A percentile compares a stretch with the other conserved stretches of the same genome.
These are phyloP conservation scores for Jasminum sambac DNA, from an alignment of 257 asterid species.

Conservation along the genomic window DNA sequence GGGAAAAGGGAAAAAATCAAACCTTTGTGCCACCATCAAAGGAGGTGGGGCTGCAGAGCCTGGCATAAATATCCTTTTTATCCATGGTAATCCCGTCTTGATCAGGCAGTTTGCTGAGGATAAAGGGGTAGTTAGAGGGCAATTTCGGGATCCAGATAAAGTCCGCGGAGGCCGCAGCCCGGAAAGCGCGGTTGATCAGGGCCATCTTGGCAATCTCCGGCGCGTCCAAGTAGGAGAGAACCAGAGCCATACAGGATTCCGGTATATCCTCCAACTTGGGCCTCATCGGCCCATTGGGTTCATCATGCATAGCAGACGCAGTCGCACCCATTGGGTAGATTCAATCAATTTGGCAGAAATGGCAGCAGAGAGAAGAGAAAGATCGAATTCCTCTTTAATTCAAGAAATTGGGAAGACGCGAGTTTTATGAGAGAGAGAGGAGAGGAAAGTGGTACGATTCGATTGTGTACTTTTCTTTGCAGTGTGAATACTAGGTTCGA, in stretches of 20 bases:
- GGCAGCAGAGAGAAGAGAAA: slow-evolving; percentile 5
- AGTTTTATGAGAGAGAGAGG: slow-evolving; percentile 11
- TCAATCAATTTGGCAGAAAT: not conserved
- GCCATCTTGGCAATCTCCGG: slow-evolving; percentile 79
- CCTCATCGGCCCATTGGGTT: slow-evolving; percentile 30
- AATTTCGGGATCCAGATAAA: slow-evolving; percentile 76
- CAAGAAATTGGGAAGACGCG: not conserved
- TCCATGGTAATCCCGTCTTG: slow-evolving; percentile 26
- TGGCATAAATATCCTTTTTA: slow-evolving; percentile 60
- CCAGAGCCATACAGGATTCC: slow-evolving; percentile 71
- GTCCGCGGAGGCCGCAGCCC: slow-evolving; percentile 82
- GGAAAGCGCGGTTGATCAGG: slow-evolving; percentile 55
- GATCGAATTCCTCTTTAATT: not conserved
- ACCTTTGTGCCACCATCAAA: slow-evolving; percentile 83
- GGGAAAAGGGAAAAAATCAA: not conserved
- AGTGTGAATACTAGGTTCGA: not conserved
- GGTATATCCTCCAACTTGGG: slow-evolving; percentile 74
- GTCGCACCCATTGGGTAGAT: slow-evolving; percentile 77
- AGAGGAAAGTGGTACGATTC: not conserved
- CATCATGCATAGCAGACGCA: slow-evolving; percentile 42
- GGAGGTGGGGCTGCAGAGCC: slow-evolving; percentile 45
- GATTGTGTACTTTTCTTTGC: not conserved
- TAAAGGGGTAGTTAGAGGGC: slow-evolving; percentile 54
- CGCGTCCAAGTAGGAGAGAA: slow-evolving; percentile 67
- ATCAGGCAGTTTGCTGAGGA: slow-evolving; percentile 45